These are phyloP conservation scores for Cicer arietinum DNA, from an alignment of 306 rosid species.

Conservation along the genomic window DNA sequence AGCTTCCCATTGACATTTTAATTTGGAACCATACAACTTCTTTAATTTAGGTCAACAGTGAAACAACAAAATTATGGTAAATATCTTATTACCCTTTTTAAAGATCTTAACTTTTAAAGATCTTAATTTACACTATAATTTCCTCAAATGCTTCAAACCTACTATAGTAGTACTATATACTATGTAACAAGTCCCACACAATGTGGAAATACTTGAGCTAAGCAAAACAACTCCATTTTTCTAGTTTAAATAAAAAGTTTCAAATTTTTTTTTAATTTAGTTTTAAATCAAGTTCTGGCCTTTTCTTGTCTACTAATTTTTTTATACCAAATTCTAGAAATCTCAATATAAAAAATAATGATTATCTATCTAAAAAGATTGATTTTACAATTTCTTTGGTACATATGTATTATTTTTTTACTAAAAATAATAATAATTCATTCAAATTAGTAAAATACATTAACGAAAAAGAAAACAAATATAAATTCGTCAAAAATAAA, in stretches of 20 bases:
- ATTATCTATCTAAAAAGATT: too few species aligned
- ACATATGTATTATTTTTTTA: too few species aligned
- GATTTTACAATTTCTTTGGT: too few species aligned
- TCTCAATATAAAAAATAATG: too few species aligned
- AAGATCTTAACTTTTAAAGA: conserved; percentile 3
- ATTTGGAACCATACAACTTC: neutral
- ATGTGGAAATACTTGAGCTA: neutral
- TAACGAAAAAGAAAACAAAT: too few species aligned
- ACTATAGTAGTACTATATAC: neutral
- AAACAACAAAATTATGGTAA: conserved; percentile 18
- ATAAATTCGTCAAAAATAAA: too few species aligned
- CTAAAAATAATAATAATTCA: too few species aligned
- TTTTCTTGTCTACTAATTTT: too few species aligned
- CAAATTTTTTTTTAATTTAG: too few species aligned
- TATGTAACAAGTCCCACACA: neutral
- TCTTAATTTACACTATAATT: neutral
- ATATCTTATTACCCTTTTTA: neutral
- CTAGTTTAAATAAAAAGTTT: neutral
- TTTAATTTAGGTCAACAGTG: neutral
- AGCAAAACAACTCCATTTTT: neutral
- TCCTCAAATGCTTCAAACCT: neutral
- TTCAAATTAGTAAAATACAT: too few species aligned
- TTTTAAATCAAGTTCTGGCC: too few species aligned
- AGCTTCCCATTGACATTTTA: conserved; percentile 28
- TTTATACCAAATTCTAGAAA: too few species aligned